phyloP scores from a whole-genome alignment of 257 asterid genomes.

The Solanum rostratum region DNA sequence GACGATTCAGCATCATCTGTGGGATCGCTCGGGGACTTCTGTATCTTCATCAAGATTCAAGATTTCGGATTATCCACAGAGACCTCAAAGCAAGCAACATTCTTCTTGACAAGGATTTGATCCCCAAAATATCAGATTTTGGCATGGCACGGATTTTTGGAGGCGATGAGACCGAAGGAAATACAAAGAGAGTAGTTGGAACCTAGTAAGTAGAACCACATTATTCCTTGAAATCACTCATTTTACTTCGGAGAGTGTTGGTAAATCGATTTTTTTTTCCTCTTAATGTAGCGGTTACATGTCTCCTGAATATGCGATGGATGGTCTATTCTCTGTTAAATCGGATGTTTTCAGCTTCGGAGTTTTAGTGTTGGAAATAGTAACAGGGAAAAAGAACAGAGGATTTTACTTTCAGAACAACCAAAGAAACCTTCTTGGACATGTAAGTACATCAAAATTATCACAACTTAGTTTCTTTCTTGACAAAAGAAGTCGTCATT shows the following conservation, averaged over 20 bases:
- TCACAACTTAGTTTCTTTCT: not conserved
- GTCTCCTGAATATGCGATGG: conserved; percentile 53
- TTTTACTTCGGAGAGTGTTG: not conserved
- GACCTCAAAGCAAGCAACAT: conserved; percentile 42
- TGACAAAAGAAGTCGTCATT: not conserved
- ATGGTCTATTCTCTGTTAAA: conserved; percentile 33
- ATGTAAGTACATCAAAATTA: conserved; percentile 16
- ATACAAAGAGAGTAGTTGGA: conserved; percentile 33
- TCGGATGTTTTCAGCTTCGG: conserved; percentile 49
- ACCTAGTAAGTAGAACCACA: conserved; percentile 27
- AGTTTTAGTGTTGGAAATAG: conserved; percentile 35
- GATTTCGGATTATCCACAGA: conserved; percentile 39
- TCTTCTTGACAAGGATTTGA: conserved; percentile 40
- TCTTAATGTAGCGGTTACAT: conserved; percentile 29
- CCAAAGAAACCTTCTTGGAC: conserved; percentile 29
- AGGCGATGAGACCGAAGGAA: conserved; percentile 30
- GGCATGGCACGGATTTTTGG: conserved; percentile 44
- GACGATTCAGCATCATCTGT: conserved; percentile 23
- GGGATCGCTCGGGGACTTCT: conserved; percentile 44
- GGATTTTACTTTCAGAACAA: conserved; percentile 25
- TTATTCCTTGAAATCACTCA: not conserved
- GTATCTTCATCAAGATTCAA: conserved; percentile 38
- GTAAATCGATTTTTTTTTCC: not conserved
- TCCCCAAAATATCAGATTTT: conserved; percentile 42
- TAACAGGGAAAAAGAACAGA: conserved; percentile 31